Conservation (phyloP, 495 filamentous ascomycete genomes). For the Trichoderma parareesei region DNA sequence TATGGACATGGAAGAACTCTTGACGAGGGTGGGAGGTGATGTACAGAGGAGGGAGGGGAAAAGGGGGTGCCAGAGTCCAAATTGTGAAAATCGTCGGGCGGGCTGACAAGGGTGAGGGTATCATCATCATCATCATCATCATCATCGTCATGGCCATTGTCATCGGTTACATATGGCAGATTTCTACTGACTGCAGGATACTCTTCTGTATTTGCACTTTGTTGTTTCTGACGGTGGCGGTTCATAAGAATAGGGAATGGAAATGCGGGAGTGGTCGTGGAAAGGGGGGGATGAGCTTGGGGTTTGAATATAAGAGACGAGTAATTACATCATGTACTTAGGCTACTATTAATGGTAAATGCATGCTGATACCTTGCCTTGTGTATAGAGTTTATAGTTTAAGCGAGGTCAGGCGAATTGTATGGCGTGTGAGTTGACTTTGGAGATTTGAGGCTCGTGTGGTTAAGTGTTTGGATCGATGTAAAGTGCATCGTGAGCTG, state of each 20-base stretch:
- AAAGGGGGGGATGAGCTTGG: neutral
- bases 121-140: neutral
- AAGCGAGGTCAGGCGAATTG: too few species aligned
- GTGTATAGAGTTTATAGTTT: too few species aligned
- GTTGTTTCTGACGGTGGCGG: neutral
- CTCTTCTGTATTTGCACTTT: neutral
- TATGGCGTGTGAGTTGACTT: too few species aligned
- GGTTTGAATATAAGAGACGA: constrained; percentile 1
- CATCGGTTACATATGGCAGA: constrained; percentile 4
- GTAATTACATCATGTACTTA: neutral
- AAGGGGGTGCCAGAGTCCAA: neutral
- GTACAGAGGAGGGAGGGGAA: neutral
- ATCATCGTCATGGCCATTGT: neutral
- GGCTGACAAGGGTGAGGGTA: neutral
- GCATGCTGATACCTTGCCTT: too few species aligned
- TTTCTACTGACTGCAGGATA: neutral
- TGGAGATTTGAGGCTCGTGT: too few species aligned
- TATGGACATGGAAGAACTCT: neutral
- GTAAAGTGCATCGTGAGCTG: too few species aligned
- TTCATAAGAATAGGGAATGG: too few species aligned
- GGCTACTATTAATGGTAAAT: too few species aligned
- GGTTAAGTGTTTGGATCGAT: too few species aligned
- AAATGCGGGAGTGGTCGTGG: neutral
- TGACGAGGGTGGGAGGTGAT: neutral
- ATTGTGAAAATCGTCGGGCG: neutral